These are phyloP conservation scores for Cryoendolithus antarcticus DNA, from an alignment of 2,329 filamentous ascomycete species.

Conservation along the genomic window DNA sequence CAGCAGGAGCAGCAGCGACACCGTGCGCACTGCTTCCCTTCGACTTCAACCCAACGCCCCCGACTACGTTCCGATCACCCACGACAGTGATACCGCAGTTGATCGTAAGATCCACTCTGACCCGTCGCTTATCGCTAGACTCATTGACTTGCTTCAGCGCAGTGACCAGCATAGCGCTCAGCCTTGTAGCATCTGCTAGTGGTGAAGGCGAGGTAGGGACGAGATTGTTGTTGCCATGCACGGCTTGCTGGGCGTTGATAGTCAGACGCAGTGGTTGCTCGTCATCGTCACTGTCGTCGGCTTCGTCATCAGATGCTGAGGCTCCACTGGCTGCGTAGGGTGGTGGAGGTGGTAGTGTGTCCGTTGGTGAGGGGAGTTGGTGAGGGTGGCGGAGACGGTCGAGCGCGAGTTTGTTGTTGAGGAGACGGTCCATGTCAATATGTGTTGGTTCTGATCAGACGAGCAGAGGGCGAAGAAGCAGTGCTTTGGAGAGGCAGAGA, in stretches of 20 bases:
- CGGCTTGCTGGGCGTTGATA: conserved; percentile 38
- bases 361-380: conserved; percentile 5
- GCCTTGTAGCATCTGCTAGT: conserved; percentile 27
- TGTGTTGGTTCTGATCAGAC: too few relatives aligned
- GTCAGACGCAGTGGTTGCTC: conserved; percentile 30
- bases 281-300: conserved; percentile 10
- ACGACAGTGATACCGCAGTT: conserved; percentile 22
- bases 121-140: conserved; percentile 32
- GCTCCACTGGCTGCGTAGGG: conserved; percentile 14
- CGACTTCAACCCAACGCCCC: conserved; percentile 17
- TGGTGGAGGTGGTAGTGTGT: conserved; percentile 12
- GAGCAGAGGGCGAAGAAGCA: too few relatives aligned
- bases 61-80: conserved; percentile 21
- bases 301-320: conserved; percentile 12
- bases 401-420: background rate
- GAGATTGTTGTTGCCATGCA: conserved; percentile 39
- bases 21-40: conserved; percentile 6
- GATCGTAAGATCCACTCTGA: conserved; percentile 35
- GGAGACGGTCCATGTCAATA: background rate
- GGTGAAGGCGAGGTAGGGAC: conserved; percentile 28
- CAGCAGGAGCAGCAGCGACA: conserved; percentile 2
- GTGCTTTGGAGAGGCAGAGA: too few relatives aligned
- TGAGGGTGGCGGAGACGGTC: conserved; percentile 5
- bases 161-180: conserved; percentile 35
- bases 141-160: conserved; percentile 32